Evolutionary conservation across 371 early-diverging fungal species (phyloP), one percentile per base, ranked within the genome.

Genomic region (Rhizomucor miehei): DNA sequence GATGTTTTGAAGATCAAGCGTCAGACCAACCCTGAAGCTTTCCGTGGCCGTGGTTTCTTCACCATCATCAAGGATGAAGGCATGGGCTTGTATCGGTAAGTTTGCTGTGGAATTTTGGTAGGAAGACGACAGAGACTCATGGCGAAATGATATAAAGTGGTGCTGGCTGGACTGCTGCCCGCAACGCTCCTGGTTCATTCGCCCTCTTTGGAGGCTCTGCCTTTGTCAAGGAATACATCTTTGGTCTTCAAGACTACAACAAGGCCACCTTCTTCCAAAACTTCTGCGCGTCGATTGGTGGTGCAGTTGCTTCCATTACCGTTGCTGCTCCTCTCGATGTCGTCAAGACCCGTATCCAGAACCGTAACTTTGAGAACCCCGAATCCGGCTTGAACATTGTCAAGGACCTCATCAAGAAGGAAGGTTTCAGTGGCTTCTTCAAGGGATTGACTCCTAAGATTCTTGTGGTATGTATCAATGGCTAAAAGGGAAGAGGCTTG

Each of bases 341-440:
- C 8, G 90, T 93, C 80, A 98, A 98, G 84, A 97, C 97, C n/a
- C 90, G 98, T 51, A 98, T 98, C 67, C 98, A 98, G 75, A 89
- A 93, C 64, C 83, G 89, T 52, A 85, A 92, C 64, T 89, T 89
- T 68, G 95, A 92, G 29, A 84, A 85, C 63, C 93, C 92, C 14
- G 93, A 94, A 67, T 80, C 88, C 36, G 98, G 98, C 49, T 69
- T 86, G 61, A 80, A 80, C 51, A 95, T 98, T 58, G 75, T 98
- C 56, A 79, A 76, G 69, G 85, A 88, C 50, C 89, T 98, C 90
- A 67, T 94, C 60, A 87, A 83, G 62, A 77, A 94, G 62, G 98
- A 98, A 79, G 98, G 98, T 44, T 73, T 92, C 17, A 79, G 83
- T n/a, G 82, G 95, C 29, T 93, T 98, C 88, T 95, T 98, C 87